These are phyloP conservation scores for Lodderomyces theae DNA, from an alignment of 1,139 yeast species.

Conservation along the genomic window DNA sequence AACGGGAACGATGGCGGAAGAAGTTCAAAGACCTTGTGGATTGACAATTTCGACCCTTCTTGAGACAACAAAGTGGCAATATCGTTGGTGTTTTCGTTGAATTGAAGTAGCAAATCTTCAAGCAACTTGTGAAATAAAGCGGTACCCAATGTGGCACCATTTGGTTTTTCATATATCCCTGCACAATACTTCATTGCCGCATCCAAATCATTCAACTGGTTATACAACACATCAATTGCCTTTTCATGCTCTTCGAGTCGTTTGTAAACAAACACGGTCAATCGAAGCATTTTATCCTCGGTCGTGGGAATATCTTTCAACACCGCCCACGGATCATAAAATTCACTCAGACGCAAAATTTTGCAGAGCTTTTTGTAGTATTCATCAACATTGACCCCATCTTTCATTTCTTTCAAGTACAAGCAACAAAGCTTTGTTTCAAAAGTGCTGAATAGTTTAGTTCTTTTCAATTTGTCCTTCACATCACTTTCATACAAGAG, in stretches of 20 bases:
- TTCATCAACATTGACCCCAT: slow-evolving; percentile 10
- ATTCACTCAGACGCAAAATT: slow-evolving; percentile 33
- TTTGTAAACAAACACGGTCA: slow-evolving; percentile 59
- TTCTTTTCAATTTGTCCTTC: slow-evolving; percentile 37
- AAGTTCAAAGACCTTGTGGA: slow-evolving; percentile 45
- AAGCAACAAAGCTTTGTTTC: slow-evolving; percentile 55
- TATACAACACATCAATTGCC: slow-evolving; percentile 62
- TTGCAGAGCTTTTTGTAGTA: slow-evolving; percentile 35
- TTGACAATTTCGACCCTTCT: slow-evolving; percentile 57
- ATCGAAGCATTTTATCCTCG: slow-evolving; percentile 32
- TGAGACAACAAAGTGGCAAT: slow-evolving; percentile 44
- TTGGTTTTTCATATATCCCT: slow-evolving; percentile 40
- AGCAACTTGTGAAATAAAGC: slow-evolving; percentile 34
- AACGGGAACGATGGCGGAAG: slow-evolving; percentile 54
- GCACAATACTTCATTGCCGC: slow-evolving; percentile 63
- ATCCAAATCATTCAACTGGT: slow-evolving; percentile 55
- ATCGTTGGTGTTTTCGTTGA: slow-evolving; percentile 29
- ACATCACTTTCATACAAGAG: slow-evolving; percentile 42
- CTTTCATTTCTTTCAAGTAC: slow-evolving; percentile 44
- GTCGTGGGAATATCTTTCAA: slow-evolving; percentile 38
- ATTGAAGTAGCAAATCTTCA: slow-evolving; percentile 38
- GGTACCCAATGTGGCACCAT: slow-evolving; percentile 38
- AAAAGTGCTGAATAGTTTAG: slow-evolving; percentile 27
- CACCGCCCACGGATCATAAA: slow-evolving; percentile 49
- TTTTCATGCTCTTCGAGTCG: slow-evolving; percentile 61